Conservation (phyloP, 192 early-diverging fungal genomes). For the Allomyces javanicus region DNA sequence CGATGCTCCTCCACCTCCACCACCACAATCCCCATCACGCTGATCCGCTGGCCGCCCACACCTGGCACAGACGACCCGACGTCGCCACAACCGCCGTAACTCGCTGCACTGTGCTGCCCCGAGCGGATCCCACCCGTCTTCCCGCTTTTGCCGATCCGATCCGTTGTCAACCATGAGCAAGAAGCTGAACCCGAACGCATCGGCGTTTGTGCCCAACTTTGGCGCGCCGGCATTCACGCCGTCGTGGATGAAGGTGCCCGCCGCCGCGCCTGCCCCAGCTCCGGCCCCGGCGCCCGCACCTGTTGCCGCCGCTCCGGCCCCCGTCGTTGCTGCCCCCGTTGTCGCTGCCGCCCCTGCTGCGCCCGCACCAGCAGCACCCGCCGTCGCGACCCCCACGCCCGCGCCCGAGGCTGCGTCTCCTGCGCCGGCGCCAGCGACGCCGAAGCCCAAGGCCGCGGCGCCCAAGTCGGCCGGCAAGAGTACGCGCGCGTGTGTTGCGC, state of each 20-base stretch:
- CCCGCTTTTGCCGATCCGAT: no score
- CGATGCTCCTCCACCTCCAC: no score
- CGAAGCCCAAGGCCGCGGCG: constrained; percentile 8
- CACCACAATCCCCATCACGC: no score
- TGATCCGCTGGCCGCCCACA: no score
- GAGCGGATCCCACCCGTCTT: no score
- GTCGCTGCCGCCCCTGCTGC: constrained; percentile 1
- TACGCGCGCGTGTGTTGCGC: constrained; percentile 4
- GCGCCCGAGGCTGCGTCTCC: constrained; percentile 7
- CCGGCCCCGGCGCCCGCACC: constrained; percentile 2
- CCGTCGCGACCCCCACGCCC: constrained; percentile 7
- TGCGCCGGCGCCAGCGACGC: constrained; percentile 10
- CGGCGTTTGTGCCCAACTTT: constrained; percentile 44
- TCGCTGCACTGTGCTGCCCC: no score
- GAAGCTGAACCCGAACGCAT: constrained; percentile 38
- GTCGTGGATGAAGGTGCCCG: constrained; percentile 24
- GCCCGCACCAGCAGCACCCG: constrained; percentile 12
- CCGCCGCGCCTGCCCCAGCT: constrained; percentile 16
- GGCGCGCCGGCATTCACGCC: constrained; percentile 56
- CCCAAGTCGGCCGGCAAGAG: constrained; percentile 12
- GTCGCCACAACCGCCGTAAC: no score
- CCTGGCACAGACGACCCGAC: no score
- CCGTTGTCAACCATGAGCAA: background rate
- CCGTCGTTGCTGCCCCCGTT: constrained; percentile 5
- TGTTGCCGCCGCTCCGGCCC: constrained; percentile 8